Evolutionary conservation across 176 grass and related monocot species (phyloP).

Genomic region (Phoenix dactylifera): DNA sequence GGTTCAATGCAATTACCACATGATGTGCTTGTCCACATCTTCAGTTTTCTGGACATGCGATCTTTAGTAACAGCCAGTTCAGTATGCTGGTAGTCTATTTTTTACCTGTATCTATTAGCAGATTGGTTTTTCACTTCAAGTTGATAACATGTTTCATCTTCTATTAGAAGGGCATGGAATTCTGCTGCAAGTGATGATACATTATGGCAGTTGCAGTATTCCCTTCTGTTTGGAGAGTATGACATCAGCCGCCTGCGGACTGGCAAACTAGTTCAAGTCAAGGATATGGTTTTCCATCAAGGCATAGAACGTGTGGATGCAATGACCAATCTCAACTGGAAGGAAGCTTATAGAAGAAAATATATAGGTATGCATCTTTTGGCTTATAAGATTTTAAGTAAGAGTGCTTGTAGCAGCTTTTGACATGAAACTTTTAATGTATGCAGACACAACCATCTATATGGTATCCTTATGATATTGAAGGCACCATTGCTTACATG

Average conservation of each 20-base stretch:
- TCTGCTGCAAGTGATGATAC: slow-evolving; percentile 56
- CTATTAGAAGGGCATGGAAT: slow-evolving; percentile 74
- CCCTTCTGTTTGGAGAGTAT: slow-evolving; percentile 36
- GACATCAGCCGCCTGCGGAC: not conserved
- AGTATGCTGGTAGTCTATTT: slow-evolving; percentile 65
- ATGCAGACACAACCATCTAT: too few relatives aligned
- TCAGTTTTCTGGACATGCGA: slow-evolving; percentile 70
- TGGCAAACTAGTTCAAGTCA: too few relatives aligned
- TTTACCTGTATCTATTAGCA: not conserved
- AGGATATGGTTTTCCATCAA: not conserved
- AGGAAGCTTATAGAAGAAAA: slow-evolving; percentile 36
- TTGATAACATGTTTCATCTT: slow-evolving; percentile 9
- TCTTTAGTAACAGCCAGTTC: slow-evolving; percentile 56
- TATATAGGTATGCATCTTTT: slow-evolving; percentile 18
- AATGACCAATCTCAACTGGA: slow-evolving; percentile 36
- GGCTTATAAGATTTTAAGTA: too few relatives aligned
- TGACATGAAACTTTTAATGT: too few relatives aligned
- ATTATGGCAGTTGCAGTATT: slow-evolving; percentile 63
- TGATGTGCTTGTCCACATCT: slow-evolving; percentile 71
- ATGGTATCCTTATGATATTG: too few relatives aligned
- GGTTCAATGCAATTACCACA: slow-evolving; percentile 44
- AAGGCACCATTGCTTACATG: too few relatives aligned
- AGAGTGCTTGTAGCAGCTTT: too few relatives aligned
- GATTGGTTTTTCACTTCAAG: not conserved
- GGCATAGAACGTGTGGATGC: slow-evolving; percentile 6